These are phyloP conservation scores for Spongiforma sp. DNA, from an alignment of 1,284 basidiomycete species.

Conservation along the genomic window DNA sequence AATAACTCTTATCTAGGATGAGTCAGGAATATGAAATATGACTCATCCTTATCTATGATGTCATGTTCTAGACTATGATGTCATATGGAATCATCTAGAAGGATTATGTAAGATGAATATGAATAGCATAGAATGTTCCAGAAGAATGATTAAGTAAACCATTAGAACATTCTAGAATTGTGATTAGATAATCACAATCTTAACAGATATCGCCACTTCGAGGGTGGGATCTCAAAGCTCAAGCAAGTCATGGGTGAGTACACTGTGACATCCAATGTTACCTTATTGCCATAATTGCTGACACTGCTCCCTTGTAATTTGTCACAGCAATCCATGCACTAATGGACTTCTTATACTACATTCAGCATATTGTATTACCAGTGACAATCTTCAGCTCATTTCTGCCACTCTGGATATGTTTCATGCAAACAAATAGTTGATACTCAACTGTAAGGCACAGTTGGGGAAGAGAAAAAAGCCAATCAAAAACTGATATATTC, in stretches of 20 bases:
- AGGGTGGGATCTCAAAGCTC: not conserved
- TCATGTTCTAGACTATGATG: too few relatives aligned
- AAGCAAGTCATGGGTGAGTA: not conserved
- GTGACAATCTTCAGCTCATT: not conserved
- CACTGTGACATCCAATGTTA: not conserved
- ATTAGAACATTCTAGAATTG: too few relatives aligned
- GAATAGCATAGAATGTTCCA: too few relatives aligned
- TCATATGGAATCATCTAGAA: too few relatives aligned
- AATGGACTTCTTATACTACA: not conserved
- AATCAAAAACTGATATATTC: not conserved
- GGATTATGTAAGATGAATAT: too few relatives aligned
- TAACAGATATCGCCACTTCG: not conserved
- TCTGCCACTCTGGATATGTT: not conserved
- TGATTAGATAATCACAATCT: too few relatives aligned
- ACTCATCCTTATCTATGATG: too few relatives aligned
- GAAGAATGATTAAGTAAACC: too few relatives aligned
- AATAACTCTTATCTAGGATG: too few relatives aligned
- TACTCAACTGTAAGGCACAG: not conserved
- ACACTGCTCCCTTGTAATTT: not conserved
- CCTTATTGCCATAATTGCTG: not conserved
- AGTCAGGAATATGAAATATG: too few relatives aligned
- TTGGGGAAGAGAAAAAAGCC: not conserved
- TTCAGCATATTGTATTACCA: not conserved
- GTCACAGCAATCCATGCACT: not conserved
- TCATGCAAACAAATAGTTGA: not conserved